These are phyloP conservation scores for Aspergillus affinis DNA, from an alignment of 495 filamentous ascomycete genomes.

Conservation along the genomic window DNA sequence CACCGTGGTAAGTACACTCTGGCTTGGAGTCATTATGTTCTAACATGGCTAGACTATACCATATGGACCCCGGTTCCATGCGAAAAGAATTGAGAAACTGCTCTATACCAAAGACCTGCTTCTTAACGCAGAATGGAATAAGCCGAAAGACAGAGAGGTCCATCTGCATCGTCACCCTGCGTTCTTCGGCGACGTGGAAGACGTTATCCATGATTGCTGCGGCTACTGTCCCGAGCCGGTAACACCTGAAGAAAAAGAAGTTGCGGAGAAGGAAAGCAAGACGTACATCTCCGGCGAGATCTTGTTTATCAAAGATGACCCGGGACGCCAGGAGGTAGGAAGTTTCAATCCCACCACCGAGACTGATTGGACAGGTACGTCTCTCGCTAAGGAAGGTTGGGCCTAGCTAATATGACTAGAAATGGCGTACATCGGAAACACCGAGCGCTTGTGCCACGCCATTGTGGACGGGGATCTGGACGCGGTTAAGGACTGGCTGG, in stretches of 20 bases:
- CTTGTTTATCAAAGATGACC: constrained; percentile 73
- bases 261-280: constrained; percentile 68
- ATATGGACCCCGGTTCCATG: constrained; percentile 68
- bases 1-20: constrained; percentile 51
- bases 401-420: constrained; percentile 23
- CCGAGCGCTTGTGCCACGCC: constrained; percentile 67
- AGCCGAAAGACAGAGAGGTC: constrained; percentile 64
- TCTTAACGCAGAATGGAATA: constrained; percentile 87
- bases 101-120: constrained; percentile 77
- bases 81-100: constrained; percentile 72
- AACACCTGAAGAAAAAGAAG: constrained; percentile 66
- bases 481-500: constrained; percentile 66
- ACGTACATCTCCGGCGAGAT: constrained; percentile 69
- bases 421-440: constrained; percentile 73
- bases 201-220: constrained; percentile 78
- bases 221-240: constrained; percentile 68
- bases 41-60: constrained; percentile 54
- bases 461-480: constrained; percentile 70
- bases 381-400: background rate
- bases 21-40: background rate
- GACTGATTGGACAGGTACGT: constrained; percentile 78
- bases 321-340: constrained; percentile 70
- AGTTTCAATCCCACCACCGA: constrained; percentile 78
- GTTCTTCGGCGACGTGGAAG: constrained; percentile 63
- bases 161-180: constrained; percentile 79